Base-by-base conservation (phyloP, 2,329 filamentous ascomycete species). In the Venturia asperata region DNA sequence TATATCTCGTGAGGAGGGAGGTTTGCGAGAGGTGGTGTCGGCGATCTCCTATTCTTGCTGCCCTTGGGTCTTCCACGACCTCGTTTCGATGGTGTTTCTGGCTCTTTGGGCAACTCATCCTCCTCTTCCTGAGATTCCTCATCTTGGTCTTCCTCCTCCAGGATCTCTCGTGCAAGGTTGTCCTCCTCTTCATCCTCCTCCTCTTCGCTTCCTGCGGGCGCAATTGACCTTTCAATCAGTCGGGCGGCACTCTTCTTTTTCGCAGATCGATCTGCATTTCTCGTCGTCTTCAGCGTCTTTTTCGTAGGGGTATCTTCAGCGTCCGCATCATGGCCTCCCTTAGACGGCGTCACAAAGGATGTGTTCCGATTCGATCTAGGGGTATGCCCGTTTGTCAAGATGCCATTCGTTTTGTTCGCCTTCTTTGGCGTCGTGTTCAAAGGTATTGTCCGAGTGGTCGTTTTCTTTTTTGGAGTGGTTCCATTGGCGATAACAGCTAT, bases 1-100 rank as follows among this genome's bases (percentile, higher is more conserved):
- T 95, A 99, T 69, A 89, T 85, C 75, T 97, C 94, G 72, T 97
- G 91, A 0, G 92, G 82, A 5, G 92, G 90, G 1, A 97, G 82
- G 70, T 96, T 85, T 63, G 86, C 83, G 21, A 93, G 91, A 3
- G 93, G 91, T 3, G 91, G 91, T 5, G 89, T 92, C 1, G 90
- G 89, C 7, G 89, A 91, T 65, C 85, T 85, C 66, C 65, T 68
- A 24, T 65, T 83, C 70, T 76, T 78, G 65, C 75, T 79, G 66
- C 80, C 80, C 69, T 83, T 85, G 0, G 85, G 84, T 71, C 79
- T 74, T 37, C 80, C 77, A 72, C 74, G 73, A 65, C 79, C 75
- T 67, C 81, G 78, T 69, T 83, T 85, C 6, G 52, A 58, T 17
- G 65, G 41, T 13, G 66, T 63, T 41, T 67, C 74, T 76, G 13